Evolutionary conservation across 371 early-diverging fungal genomes (phyloP).

Genomic region (Rhizopus stolonifer): DNA sequence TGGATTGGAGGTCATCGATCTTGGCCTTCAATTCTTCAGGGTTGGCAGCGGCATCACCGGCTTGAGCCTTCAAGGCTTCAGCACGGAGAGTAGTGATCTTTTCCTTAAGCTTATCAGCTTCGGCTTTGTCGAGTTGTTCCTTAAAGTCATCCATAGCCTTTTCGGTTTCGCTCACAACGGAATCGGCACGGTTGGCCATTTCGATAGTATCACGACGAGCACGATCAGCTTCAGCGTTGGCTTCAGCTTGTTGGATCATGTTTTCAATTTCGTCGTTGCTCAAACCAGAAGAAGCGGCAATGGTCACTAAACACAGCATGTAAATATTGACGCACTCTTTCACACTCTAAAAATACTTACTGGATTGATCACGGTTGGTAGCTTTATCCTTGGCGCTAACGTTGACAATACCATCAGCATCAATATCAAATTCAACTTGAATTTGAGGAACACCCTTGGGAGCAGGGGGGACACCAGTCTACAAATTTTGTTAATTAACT

Average conservation of each 20-base stretch:
- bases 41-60: slow-evolving; percentile 54
- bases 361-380: slow-evolving; percentile 85
- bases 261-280: slow-evolving; percentile 86
- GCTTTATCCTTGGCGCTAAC: slow-evolving; percentile 93
- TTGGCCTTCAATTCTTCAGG: slow-evolving; percentile 68
- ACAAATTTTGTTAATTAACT: not conserved
- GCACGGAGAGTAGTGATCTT: slow-evolving; percentile 71
- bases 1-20: slow-evolving; percentile 75
- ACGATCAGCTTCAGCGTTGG: slow-evolving; percentile 82
- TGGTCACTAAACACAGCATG: slow-evolving; percentile 64
- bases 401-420: slow-evolving; percentile 96
- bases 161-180: slow-evolving; percentile 83
- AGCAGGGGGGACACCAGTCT: slow-evolving; percentile 71
- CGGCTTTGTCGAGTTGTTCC: slow-evolving; percentile 80
- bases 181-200: slow-evolving; percentile 85
- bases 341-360: slow-evolving; percentile 11
- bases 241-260: slow-evolving; percentile 87
- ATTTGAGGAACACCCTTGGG: slow-evolving; percentile 87
- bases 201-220: slow-evolving; percentile 83
- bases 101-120: slow-evolving; percentile 70
- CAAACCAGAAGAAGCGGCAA: slow-evolving; percentile 92
- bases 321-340: too few relatives aligned
- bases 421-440: slow-evolving; percentile 93
- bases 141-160: slow-evolving; percentile 89
- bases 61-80: slow-evolving; percentile 62